Evolutionary conservation across 225 moss, liverwort and hornwort species (phyloP).

Genomic region (Rhytidiadelphus loreus): DNA sequence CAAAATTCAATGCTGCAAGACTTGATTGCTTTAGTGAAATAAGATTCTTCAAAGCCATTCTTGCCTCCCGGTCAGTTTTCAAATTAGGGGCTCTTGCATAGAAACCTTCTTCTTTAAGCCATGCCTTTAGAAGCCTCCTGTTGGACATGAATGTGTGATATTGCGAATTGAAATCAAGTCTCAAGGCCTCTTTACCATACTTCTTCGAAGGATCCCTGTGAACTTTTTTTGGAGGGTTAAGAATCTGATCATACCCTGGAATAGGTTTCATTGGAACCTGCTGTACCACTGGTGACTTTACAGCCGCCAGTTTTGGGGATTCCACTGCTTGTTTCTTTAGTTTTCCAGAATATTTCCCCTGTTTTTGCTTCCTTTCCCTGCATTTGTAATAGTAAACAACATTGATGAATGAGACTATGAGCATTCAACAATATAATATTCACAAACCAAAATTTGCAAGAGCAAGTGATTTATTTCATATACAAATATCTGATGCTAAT

Average conservation of each 20-base stretch:
- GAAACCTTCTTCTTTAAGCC: too few relatives aligned
- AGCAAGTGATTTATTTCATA: not conserved
- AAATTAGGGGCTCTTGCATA: not conserved
- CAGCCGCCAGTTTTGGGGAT: not conserved
- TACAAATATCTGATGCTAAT: not conserved
- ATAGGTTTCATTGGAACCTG: not conserved
- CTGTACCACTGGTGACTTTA: not conserved
- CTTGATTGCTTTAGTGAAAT: not conserved
- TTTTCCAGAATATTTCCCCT: not conserved
- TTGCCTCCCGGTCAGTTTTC: not conserved
- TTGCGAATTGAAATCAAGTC: too few relatives aligned
- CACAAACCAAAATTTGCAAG: not conserved
- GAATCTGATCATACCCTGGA: too few relatives aligned
- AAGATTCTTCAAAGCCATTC: not conserved
- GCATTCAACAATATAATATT: not conserved
- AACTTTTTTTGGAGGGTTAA: too few relatives aligned
- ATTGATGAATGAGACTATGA: not conserved
- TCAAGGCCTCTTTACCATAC: too few relatives aligned
- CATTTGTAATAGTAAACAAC: not conserved
- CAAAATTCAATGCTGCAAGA: not conserved
- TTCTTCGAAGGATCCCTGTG: too few relatives aligned
- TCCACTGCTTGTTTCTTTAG: not conserved
- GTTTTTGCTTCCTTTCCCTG: not conserved
- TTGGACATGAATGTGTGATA: too few relatives aligned
- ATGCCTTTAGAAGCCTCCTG: too few relatives aligned